These are phyloP conservation scores for Macrolepiota albuminosa DNA, from an alignment of 768 basidiomycete species.

Conservation along the genomic window DNA sequence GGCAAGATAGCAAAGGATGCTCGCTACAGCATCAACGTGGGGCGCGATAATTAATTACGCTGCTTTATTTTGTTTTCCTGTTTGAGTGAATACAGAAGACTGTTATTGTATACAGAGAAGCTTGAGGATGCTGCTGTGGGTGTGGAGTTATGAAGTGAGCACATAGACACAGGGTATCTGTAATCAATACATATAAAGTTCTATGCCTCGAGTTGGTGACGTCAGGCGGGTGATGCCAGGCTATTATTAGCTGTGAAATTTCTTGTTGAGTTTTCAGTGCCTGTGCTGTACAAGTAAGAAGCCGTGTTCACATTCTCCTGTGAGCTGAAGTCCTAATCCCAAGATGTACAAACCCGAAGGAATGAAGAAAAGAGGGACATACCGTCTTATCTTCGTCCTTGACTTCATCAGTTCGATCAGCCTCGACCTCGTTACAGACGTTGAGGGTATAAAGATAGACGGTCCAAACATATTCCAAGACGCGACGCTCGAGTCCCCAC, in stretches of 20 bases:
- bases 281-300: too few relatives aligned
- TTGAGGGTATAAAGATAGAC: constrained; percentile 24
- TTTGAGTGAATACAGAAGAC: neutral
- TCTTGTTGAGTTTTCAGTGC: neutral
- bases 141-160: neutral
- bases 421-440: neutral
- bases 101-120: too few relatives aligned
- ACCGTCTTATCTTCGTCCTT: neutral
- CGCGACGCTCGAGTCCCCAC: constrained; percentile 21
- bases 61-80: too few relatives aligned
- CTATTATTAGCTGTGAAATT: too few relatives aligned
- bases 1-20: neutral
- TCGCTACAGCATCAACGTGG: neutral
- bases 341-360: neutral
- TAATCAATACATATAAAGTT: too few relatives aligned
- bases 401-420: neutral
- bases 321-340: neutral
- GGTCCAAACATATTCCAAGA: constrained; percentile 36
- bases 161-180: neutral
- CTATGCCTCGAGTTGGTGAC: neutral
- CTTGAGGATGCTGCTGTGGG: neutral
- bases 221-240: neutral
- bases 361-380: neutral
- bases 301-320: neutral
- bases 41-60: too few relatives aligned